phyloP scores from a whole-genome alignment of 805 yeast species.

The Lipomyces sp. region DNA sequence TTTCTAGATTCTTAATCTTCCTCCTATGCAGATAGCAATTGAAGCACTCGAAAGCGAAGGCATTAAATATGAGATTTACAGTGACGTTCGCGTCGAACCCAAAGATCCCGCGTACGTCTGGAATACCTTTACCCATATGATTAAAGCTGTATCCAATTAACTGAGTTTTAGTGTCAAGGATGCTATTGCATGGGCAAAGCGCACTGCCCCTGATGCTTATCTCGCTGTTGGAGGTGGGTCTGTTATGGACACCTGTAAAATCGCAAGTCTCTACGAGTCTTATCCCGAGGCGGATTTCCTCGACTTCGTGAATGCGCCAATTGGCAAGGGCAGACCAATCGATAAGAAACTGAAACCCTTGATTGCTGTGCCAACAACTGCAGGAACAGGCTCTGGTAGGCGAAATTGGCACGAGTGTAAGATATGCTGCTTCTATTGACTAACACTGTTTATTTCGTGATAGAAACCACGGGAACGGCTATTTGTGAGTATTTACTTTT shows the following conservation, averaged over 20 bases:
- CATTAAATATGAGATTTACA: constrained; percentile 37
- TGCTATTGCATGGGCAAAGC: constrained; percentile 41
- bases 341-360: constrained; percentile 40
- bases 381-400: constrained; percentile 44
- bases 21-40: constrained; percentile 37
- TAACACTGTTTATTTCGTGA: no score
- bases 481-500: constrained; percentile 33
- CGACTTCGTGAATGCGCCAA: constrained; percentile 46
- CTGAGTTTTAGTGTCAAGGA: constrained; percentile 34
- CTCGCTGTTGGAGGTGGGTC: constrained; percentile 49
- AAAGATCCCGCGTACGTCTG: constrained; percentile 33
- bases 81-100: constrained; percentile 42
- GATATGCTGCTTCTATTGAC: background rate
- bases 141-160: background rate
- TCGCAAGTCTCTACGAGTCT: constrained; percentile 43
- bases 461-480: constrained; percentile 47
- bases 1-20: constrained; percentile 32
- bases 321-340: constrained; percentile 41
- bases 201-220: constrained; percentile 40
- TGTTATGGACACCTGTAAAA: constrained; percentile 48
- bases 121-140: background rate
- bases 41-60: constrained; percentile 39
- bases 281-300: constrained; percentile 43
- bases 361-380: constrained; percentile 47
- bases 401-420: background rate